Evolutionary conservation across 1,139 yeast species (phyloP), one percentile per base, ranked within the genome.

Genomic region (Geotrichum candidum): DNA sequence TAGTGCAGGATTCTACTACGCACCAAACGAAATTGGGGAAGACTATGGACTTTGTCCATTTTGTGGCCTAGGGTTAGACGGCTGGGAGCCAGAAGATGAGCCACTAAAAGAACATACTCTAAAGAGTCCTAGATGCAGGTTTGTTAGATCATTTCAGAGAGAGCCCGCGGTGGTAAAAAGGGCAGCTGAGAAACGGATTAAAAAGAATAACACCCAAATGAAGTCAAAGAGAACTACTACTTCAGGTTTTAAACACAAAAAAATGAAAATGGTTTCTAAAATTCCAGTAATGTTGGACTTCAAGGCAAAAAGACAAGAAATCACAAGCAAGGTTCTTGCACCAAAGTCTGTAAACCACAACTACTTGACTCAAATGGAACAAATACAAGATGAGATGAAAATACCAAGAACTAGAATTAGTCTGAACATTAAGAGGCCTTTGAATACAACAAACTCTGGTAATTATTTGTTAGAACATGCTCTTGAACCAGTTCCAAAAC

Each of bases 1-100:
- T 0, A 80, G 79, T 46, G 79, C 83, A 35, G 97, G 97, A 0
- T 89, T 90, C 72, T 86, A 79, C 69, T 88, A 80, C 72, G 78
- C 83, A 15, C 96, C 96, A 77, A 71, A 81, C 81, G 64, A 81
- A 80, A 66, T 68, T 1, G 76, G 73, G 4, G 89, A 86, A 65
- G 96, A 88, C 70, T 75, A 83, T 15, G 88, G 84, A 0, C 78
- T 81, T 11, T 90, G 96, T 68, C 78, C 86, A 65, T 88, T 87
- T 68, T 90, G 96, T 72, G 85, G 82, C 6, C 76, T 85, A 23
- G 78, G 85, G 0, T 76, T 90, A 23, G 90, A 86, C 65, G 86
- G 85, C 3, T 90, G 96, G 96, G 90, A 84, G 65, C 73, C 75
- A 0, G 78, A 77, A 2, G 96, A 90, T 72, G 84, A 82, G 64